Percentiles rank a stretch among this genome's conserved stretches.
Evolutionary conservation across 2,329 filamentous ascomycete species (phyloP).

Genomic region (Penicillium palitans): DNA sequence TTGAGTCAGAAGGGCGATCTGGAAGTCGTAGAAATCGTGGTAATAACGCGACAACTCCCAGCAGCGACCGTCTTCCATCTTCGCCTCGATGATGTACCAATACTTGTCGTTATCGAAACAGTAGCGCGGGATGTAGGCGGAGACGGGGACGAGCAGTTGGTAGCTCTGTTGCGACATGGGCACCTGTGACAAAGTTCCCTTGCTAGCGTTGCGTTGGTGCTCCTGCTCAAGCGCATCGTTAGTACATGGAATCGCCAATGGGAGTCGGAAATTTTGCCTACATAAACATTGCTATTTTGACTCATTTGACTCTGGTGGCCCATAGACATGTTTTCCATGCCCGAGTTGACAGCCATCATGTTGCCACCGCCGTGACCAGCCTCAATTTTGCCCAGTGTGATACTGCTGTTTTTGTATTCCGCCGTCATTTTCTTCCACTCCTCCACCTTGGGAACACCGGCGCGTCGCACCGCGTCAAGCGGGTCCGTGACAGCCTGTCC

Average conservation of each 20-base stretch:
- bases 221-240: constrained; percentile 19
- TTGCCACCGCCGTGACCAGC: constrained; percentile 27
- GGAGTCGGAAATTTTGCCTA: constrained; percentile 39
- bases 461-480: constrained; percentile 78
- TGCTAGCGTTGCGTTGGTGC: constrained; percentile 44
- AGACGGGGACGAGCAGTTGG: constrained; percentile 69
- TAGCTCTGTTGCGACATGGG: constrained; percentile 48
- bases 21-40: constrained; percentile 98
- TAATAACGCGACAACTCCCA: constrained; percentile 96
- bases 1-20: constrained; percentile 87
- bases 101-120: constrained; percentile 98
- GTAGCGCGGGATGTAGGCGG: constrained; percentile 85
- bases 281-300: constrained; percentile 52
- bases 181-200: constrained; percentile 31
- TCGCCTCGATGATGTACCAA: constrained; percentile 95
- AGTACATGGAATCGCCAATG: neutral
- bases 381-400: constrained; percentile 89
- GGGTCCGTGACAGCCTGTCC: constrained; percentile 80
- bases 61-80: constrained; percentile 83
- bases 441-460: constrained; percentile 90
- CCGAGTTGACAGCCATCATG: constrained; percentile 64
- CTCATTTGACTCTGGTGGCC: constrained; percentile 55
- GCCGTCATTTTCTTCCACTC: constrained; percentile 99
- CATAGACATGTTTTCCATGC: constrained; percentile 78
- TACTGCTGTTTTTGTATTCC: constrained; percentile 98